phyloP scores from a whole-genome alignment of 2,329 filamentous ascomycete genomes.

The Scedosporium dehoogii region DNA sequence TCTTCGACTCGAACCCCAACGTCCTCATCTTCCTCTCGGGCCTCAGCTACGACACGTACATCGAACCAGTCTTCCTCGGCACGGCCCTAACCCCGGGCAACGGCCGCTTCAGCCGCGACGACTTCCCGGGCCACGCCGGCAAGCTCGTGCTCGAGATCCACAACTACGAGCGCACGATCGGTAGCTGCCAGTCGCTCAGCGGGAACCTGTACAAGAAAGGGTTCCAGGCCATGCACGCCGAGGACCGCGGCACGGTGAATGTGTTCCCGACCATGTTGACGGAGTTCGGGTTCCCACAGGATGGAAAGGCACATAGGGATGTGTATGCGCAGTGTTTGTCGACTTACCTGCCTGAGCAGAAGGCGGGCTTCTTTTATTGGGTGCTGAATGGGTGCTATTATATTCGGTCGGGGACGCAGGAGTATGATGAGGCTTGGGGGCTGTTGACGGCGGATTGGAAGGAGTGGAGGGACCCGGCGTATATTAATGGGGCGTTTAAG shows the following conservation, averaged over 20 bases:
- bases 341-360: conserved; percentile 34
- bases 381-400: conserved; percentile 51
- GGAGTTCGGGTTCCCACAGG: conserved; percentile 44
- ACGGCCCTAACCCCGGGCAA: conserved; percentile 36
- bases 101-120: conserved; percentile 28
- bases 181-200: conserved; percentile 35
- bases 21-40: conserved; percentile 51
- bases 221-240: conserved; percentile 38
- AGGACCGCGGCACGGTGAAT: conserved; percentile 24
- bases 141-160: conserved; percentile 53
- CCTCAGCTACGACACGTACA: conserved; percentile 44
- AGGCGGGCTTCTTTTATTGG: conserved; percentile 49
- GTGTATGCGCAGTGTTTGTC: conserved; percentile 44
- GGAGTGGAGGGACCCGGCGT: conserved; percentile 33
- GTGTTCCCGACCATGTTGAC: conserved; percentile 33
- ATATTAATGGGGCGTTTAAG: conserved; percentile 29
- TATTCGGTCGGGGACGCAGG: conserved; percentile 38
- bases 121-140: conserved; percentile 38
- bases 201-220: conserved; percentile 38
- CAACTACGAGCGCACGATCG: conserved; percentile 45
- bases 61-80: conserved; percentile 40
- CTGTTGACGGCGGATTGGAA: conserved; percentile 44
- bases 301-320: conserved; percentile 31
- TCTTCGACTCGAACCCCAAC: conserved; percentile 39
- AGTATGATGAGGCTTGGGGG: conserved; percentile 49